Base-by-base conservation (phyloP, 139 green algal genomes). In the Chlamydomonas sp. region DNA sequence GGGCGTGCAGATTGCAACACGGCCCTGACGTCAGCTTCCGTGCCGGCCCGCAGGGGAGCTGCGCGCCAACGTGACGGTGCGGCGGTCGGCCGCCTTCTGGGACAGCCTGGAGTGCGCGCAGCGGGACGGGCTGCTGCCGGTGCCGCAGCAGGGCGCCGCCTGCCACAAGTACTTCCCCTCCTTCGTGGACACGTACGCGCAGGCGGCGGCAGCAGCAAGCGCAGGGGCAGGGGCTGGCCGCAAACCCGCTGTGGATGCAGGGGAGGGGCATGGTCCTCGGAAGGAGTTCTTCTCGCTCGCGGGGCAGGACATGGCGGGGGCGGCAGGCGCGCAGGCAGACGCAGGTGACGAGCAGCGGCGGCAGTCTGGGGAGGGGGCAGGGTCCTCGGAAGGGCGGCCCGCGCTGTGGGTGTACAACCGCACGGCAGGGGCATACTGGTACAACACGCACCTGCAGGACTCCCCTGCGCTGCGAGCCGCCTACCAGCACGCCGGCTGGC, bases 231-330 rank as follows among this genome's bases (percentile, higher is more conserved):
- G 61, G 7, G 2, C 12, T 3, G 72, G 73, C 59, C 59, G 73
- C 3, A 77, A 81, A 77, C 20, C 80, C 20, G 62, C 63, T 20
- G 85, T 94, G 73, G 94, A 96, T 80, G 89, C 78, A 2, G 94
- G 94, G 1, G 92, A 95, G 90, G 92, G 94, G 20, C 92, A 95
- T 62, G 94, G 94, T 0, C 92, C 94, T 9, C 87, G 92, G 7
- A 96, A 94, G 88, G 93, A 96, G 75, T 95, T 95, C 86, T 95
- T 96, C 31, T 12, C 60, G 5, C 75, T 92, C 17, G 88, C 79
- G 1, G 85, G 81, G 62, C 76, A 83, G 67, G 67, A 87, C 86
- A 90, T 92, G 82, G 31, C 78, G 3, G 67, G 67, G 12, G 31
- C 31, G 31, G 31, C 31, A 49, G 31, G 0, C 31, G 31, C 31